Base-by-base conservation (phyloP, 345 rosid genomes). In the Fremontodendron californicum region DNA sequence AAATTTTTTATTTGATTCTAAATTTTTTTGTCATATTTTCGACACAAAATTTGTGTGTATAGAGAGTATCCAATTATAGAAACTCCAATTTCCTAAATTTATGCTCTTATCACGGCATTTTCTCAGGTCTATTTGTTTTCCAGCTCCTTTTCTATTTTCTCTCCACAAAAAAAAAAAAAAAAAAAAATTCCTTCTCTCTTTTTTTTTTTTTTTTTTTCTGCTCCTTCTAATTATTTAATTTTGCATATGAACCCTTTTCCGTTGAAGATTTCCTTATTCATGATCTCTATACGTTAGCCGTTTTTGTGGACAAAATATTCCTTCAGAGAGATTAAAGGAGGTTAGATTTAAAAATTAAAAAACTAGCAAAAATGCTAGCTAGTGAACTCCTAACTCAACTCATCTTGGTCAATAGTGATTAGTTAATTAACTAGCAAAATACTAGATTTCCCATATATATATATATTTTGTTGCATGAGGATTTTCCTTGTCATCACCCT, bases 61-160 rank as follows among this genome's bases (percentile, higher is more conserved):
- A n/a, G 39, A 64, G 83, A 89, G 6, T 81, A 83, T 81, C 83
- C 92, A 40, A 58, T 87, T 52, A 35, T 92, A 43, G 93, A n/a
- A n/a, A 89, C 81, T 74, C 84, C 37, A 45, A 75, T 81, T 89
- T 92, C 87, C 88, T 73, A 76, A 80, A 82, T 52, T 90, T 89
- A 51, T 90, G 94, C 64, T 87, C 92, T 62, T 83, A 87, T 43
- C 91, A 81, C 75, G 89, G 84, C 69, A 89, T 90, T 75, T 72
- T 82, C 74, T 83, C 93, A 68, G 92, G 92, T 91, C 29, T 37
- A 11, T 12, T 63, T 37, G 18, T 13, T 35, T 21, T 43, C 51
- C 19, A n/a, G n/a, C 23, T 3, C 13, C 45, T 0, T 49, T 40
- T 21, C 13, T 2, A 0, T 18, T 71, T 35, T 6, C 19, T 7